A percentile compares a stretch with the other conserved stretches of the same genome.
These are phyloP conservation scores for Metschnikowia reukaufii DNA, from an alignment of 805 yeast genomes.

Conservation along the genomic window DNA sequence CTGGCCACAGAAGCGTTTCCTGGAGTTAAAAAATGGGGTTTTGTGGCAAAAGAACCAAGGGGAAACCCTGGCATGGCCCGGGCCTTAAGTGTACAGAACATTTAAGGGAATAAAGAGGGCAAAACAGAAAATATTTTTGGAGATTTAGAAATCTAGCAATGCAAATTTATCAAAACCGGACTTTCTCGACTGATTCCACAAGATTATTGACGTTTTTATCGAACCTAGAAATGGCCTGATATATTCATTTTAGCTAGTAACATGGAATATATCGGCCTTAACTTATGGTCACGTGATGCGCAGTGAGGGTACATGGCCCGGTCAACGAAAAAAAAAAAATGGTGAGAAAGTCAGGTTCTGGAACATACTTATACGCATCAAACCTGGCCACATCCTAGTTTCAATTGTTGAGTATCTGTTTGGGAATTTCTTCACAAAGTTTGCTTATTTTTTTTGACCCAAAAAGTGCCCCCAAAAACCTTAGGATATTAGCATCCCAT, in stretches of 20 bases:
- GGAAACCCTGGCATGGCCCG: background rate
- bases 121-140: too few relatives aligned
- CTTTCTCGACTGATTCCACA: too few relatives aligned
- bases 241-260: too few relatives aligned
- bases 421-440: background rate
- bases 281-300: background rate
- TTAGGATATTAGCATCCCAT: background rate
- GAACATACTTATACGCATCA: background rate
- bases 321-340: background rate
- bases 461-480: background rate
- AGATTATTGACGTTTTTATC: too few relatives aligned
- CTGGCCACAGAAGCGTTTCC: background rate
- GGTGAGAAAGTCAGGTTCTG: background rate
- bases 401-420: too few relatives aligned
- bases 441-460: background rate
- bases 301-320: background rate
- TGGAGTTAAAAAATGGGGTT: background rate
- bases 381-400: too few relatives aligned
- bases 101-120: background rate
- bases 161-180: too few relatives aligned
- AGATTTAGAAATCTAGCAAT: too few relatives aligned
- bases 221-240: too few relatives aligned
- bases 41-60: background rate
- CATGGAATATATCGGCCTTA: background rate
- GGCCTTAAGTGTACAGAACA: slow-evolving; percentile 1